These are phyloP conservation scores for Lantana camara DNA, from an alignment of 257 asterid genomes.

Conservation along the genomic window DNA sequence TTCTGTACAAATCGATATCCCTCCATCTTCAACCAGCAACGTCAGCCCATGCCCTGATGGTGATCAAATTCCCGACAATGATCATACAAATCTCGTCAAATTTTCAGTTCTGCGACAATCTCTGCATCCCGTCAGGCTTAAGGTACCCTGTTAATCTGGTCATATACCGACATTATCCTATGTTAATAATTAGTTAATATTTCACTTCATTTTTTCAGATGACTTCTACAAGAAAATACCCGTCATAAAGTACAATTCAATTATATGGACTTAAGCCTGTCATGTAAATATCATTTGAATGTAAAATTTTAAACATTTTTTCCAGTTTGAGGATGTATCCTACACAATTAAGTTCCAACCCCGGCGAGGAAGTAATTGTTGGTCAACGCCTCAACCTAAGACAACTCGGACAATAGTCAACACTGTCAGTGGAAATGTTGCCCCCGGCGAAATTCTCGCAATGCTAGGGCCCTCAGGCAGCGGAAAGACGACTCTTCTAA, in stretches of 20 bases:
- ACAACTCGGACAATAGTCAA: conserved; percentile 45
- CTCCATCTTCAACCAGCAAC: conserved; percentile 39
- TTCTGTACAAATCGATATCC: conserved; percentile 41
- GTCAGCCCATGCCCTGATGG: conserved; percentile 46
- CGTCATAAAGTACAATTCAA: no score
- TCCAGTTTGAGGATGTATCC: conserved; percentile 79
- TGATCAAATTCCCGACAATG: conserved; percentile 27
- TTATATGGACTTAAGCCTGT: no score
- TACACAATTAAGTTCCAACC: conserved; percentile 45
- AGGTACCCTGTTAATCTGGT: conserved; percentile 32
- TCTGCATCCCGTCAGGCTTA: conserved; percentile 55
- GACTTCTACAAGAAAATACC: no score
- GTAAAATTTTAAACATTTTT: background rate
- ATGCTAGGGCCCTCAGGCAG: conserved; percentile 98
- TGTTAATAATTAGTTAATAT: no score
- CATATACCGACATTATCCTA: background rate
- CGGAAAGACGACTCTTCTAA: conserved; percentile 83
- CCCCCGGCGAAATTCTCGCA: conserved; percentile 80
- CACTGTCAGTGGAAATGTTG: conserved; percentile 60
- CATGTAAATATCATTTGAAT: no score
- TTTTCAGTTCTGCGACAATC: conserved; percentile 55
- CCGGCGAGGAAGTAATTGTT: conserved; percentile 28
- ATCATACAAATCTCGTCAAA: conserved; percentile 27
- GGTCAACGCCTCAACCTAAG: conserved; percentile 46
- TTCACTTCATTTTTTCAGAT: background rate